Percentiles rank a stretch among this genome's conserved stretches.
These are phyloP conservation scores for Dittrichia graveolens DNA, from an alignment of 129 eudicot species.

Conservation along the genomic window DNA sequence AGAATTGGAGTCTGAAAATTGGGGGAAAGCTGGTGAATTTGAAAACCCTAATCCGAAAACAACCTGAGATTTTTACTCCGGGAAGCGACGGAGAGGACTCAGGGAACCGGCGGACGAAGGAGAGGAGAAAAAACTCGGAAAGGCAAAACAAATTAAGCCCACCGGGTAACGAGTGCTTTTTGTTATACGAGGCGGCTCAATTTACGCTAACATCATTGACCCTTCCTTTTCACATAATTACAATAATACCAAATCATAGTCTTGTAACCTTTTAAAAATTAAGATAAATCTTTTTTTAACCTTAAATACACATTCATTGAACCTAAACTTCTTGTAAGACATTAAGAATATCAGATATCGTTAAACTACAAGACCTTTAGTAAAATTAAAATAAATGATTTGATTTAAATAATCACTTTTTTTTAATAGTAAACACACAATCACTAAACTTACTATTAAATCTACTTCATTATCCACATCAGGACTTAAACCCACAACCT, in stretches of 20 bases:
- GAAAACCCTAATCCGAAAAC: conserved; percentile 13
- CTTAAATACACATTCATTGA: too few relatives aligned
- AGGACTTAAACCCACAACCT: too few relatives aligned
- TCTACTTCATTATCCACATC: too few relatives aligned
- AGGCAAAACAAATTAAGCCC: background rate
- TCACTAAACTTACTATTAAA: too few relatives aligned
- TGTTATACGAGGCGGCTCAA: conserved; percentile 31
- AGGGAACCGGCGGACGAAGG: conserved; percentile 23
- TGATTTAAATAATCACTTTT: too few relatives aligned
- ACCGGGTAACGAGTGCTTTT: background rate
- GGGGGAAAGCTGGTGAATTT: background rate
- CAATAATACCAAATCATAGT: background rate
- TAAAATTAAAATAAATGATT: too few relatives aligned
- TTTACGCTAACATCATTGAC: background rate
- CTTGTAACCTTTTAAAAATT: too few relatives aligned
- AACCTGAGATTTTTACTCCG: conserved; percentile 21
- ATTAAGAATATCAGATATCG: too few relatives aligned
- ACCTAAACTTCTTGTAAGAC: too few relatives aligned
- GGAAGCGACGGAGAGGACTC: conserved; percentile 30
- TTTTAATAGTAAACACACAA: too few relatives aligned
- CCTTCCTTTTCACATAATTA: conserved; percentile 4
- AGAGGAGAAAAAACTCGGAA: conserved; percentile 25
- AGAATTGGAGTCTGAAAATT: background rate
- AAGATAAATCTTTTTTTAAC: too few relatives aligned
- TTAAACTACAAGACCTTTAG: too few relatives aligned